A percentile compares a stretch with the other conserved stretches of the same genome.
phyloP scores from a whole-genome alignment of 2,329 filamentous ascomycete species.

The Ilyonectria mors-panacis region DNA sequence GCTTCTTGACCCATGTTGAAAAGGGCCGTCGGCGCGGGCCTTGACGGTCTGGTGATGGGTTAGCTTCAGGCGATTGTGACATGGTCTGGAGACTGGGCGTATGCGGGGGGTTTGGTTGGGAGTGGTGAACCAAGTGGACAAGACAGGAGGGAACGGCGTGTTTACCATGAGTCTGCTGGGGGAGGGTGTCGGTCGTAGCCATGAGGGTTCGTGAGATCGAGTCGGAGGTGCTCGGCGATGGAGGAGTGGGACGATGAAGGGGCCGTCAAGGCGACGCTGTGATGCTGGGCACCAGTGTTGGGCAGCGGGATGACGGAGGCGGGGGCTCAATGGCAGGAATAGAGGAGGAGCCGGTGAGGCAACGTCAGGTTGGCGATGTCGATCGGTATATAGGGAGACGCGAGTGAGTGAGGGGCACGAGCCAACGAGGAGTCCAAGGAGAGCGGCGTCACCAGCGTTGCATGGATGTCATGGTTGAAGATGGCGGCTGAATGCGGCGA shows the following conservation, averaged over 20 bases:
- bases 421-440: slow-evolving; percentile 24
- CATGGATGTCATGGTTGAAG: slow-evolving; percentile 28
- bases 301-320: slow-evolving; percentile 34
- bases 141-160: slow-evolving; percentile 6
- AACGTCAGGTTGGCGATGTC: slow-evolving; percentile 18
- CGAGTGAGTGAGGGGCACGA: slow-evolving; percentile 35
- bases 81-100: slow-evolving; percentile 15
- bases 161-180: slow-evolving; percentile 47
- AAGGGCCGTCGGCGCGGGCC: slow-evolving; percentile 85
- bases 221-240: slow-evolving; percentile 23
- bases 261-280: neutral
- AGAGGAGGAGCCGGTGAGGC: slow-evolving; percentile 25
- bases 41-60: slow-evolving; percentile 72
- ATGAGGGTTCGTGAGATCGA: slow-evolving; percentile 30
- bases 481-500: slow-evolving; percentile 29
- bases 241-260: slow-evolving; percentile 27
- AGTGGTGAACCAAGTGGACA: slow-evolving; percentile 7
- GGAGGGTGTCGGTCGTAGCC: slow-evolving; percentile 47
- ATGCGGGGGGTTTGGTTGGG: slow-evolving; percentile 26
- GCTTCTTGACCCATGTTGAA: slow-evolving; percentile 92
- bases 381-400: slow-evolving; percentile 28
- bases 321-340: slow-evolving; percentile 37
- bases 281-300: slow-evolving; percentile 39
- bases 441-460: slow-evolving; percentile 28
- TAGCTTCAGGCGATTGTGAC: slow-evolving; percentile 44